These are phyloP conservation scores for Canariomyces notabilis DNA, from an alignment of 2,329 filamentous ascomycete genomes.

Conservation along the genomic window DNA sequence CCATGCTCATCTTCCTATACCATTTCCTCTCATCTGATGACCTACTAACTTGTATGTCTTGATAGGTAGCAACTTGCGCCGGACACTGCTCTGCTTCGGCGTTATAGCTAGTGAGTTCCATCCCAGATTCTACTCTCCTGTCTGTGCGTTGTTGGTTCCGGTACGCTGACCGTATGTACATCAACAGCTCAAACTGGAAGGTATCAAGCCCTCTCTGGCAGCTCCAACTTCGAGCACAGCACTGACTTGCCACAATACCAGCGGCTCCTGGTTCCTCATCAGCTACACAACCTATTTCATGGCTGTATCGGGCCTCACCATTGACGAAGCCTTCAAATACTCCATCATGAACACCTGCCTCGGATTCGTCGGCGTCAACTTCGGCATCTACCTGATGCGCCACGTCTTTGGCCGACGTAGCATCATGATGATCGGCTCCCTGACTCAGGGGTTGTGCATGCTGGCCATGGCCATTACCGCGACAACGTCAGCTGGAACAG, in stretches of 20 bases:
- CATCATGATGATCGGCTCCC: constrained; percentile 43
- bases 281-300: constrained; percentile 47
- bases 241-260: constrained; percentile 6
- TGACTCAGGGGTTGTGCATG: constrained; percentile 40
- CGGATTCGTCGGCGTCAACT: constrained; percentile 43
- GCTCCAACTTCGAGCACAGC: no score
- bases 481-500: constrained; percentile 26
- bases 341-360: constrained; percentile 46
- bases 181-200: constrained; percentile 11
- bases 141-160: no score
- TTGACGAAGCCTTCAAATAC: constrained; percentile 43
- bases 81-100: constrained; percentile 46
- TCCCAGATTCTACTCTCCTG: no score
- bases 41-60: background rate
- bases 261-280: constrained; percentile 47
- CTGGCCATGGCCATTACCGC: constrained; percentile 39
- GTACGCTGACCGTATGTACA: background rate
- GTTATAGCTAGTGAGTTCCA: constrained; percentile 34
- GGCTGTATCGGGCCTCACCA: constrained; percentile 35
- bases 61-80: constrained; percentile 40
- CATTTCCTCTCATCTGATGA: background rate
- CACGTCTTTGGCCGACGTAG: constrained; percentile 41
- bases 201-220: background rate
- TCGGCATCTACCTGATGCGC: constrained; percentile 45
- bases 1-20: background rate